Conservation (phyloP, 2,329 filamentous ascomycete genomes). For the Tolypocladium endophyticum region DNA sequence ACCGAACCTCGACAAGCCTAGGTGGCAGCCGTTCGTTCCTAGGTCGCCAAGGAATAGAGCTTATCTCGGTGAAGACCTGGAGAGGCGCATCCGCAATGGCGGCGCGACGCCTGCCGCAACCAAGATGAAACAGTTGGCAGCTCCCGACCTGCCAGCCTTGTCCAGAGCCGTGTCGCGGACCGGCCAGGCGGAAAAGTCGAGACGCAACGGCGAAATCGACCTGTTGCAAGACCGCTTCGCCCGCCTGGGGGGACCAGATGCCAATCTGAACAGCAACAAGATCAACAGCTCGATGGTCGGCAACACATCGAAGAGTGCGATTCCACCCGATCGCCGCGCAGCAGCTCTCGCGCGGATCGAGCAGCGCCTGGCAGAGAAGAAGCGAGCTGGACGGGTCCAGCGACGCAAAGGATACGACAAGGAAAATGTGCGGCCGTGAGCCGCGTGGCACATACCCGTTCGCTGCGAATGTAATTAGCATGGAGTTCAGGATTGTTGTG, state of each 20-base stretch:
- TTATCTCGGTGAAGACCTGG: slow-evolving; percentile 22
- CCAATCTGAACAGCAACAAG: slow-evolving; percentile 15
- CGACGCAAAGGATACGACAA: slow-evolving; percentile 28
- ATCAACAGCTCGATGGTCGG: slow-evolving; percentile 17
- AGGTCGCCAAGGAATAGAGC: slow-evolving; percentile 26
- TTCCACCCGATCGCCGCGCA: slow-evolving; percentile 40
- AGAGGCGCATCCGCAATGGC: slow-evolving; percentile 18
- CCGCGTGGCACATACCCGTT: neutral
- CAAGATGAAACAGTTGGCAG: slow-evolving; percentile 12
- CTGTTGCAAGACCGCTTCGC: slow-evolving; percentile 34
- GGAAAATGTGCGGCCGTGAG: slow-evolving; percentile 37
- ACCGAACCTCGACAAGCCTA: slow-evolving; percentile 21
- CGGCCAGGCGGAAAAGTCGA: slow-evolving; percentile 5
- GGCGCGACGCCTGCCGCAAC: slow-evolving; percentile 12
- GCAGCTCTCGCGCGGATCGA: slow-evolving; percentile 46
- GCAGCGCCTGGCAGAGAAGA: slow-evolving; percentile 41
- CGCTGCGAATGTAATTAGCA: slow-evolving; percentile 5
- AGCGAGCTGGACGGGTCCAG: slow-evolving; percentile 21
- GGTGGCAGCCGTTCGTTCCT: slow-evolving; percentile 31
- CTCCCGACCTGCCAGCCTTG: slow-evolving; percentile 16
- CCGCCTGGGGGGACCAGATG: slow-evolving; percentile 29
- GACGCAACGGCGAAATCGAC: slow-evolving; percentile 29
- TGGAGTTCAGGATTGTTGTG: slow-evolving; percentile 9
- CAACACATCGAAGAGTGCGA: slow-evolving; percentile 29
- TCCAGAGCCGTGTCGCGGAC: slow-evolving; percentile 12